Conservation (phyloP, 2,329 filamentous ascomycete species). For the Alternaria sp. region DNA sequence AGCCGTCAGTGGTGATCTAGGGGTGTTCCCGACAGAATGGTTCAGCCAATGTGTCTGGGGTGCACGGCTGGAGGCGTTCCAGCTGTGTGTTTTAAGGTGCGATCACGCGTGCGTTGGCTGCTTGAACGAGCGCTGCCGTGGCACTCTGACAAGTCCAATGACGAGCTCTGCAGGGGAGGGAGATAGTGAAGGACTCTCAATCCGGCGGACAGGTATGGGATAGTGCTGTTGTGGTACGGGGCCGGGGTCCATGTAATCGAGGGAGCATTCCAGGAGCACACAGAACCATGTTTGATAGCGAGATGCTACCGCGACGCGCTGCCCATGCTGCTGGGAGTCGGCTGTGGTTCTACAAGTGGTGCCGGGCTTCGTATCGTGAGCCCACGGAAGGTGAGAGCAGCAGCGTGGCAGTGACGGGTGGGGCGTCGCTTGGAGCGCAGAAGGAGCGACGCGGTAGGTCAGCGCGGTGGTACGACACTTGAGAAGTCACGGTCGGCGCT, state of each 20-base stretch:
- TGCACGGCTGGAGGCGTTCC: conserved; percentile 48
- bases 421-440: conserved; percentile 24
- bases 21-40: conserved; percentile 45
- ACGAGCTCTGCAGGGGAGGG: conserved; percentile 28
- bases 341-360: conserved; percentile 16
- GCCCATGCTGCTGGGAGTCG: conserved; percentile 45
- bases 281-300: conserved; percentile 44
- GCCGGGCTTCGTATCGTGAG: conserved; percentile 13
- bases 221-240: conserved; percentile 49
- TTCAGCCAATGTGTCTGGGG: conserved; percentile 48
- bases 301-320: conserved; percentile 43
- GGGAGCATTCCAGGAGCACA: conserved; percentile 45
- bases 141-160: conserved; percentile 44
- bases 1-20: conserved; percentile 51
- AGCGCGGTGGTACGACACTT: conserved; percentile 19
- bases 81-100: conserved; percentile 53
- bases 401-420: conserved; percentile 20
- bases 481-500: conserved; percentile 15
- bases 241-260: conserved; percentile 50
- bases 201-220: conserved; percentile 53
- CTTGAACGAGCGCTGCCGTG: conserved; percentile 48
- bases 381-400: conserved; percentile 13
- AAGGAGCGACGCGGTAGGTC: conserved; percentile 35
- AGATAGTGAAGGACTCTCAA: conserved; percentile 34
- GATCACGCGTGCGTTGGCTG: conserved; percentile 54